Conservation (phyloP, 441 rosid species). For the Eutrema salsugineum region DNA sequence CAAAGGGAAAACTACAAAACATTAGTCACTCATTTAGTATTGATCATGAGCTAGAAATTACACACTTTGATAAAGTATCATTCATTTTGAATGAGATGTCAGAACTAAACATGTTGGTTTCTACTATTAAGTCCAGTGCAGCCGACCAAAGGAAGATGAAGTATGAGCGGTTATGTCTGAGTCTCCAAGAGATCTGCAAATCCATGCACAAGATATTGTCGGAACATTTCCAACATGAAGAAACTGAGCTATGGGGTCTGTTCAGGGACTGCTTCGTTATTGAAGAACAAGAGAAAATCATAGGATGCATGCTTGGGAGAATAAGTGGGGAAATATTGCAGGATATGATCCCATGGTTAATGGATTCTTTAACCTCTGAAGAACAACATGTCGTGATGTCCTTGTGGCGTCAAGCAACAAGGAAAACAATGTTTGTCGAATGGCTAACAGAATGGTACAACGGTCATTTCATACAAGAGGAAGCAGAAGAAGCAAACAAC, state of each 20-base stretch:
- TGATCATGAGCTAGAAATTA: slow-evolving; percentile 68
- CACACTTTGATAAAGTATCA: slow-evolving; percentile 51
- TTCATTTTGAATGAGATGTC: slow-evolving; percentile 61
- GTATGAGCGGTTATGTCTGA: slow-evolving; percentile 48
- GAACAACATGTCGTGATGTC: slow-evolving; percentile 62
- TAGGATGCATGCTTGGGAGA: slow-evolving; percentile 77
- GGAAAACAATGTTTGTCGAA: slow-evolving; percentile 77
- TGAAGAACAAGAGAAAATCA: slow-evolving; percentile 80
- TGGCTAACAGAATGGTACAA: slow-evolving; percentile 94
- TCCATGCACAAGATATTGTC: slow-evolving; percentile 64
- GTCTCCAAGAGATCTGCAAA: slow-evolving; percentile 59
- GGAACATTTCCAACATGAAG: slow-evolving; percentile 73
- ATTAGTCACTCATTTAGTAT: slow-evolving; percentile 65
- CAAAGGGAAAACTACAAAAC: slow-evolving; percentile 55
- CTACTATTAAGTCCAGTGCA: slow-evolving; percentile 26
- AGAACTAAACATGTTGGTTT: slow-evolving; percentile 37
- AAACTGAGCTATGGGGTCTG: slow-evolving; percentile 73
- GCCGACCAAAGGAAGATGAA: slow-evolving; percentile 29
- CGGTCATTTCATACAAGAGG: slow-evolving; percentile 37
- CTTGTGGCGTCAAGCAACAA: slow-evolving; percentile 63
- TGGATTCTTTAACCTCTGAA: slow-evolving; percentile 52
- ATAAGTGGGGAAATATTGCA: slow-evolving; percentile 64
- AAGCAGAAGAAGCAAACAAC: slow-evolving; percentile 31
- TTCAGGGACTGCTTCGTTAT: slow-evolving; percentile 57
- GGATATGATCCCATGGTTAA: slow-evolving; percentile 85